A percentile compares a stretch with the other conserved stretches of the same genome.
Conservation (phyloP, 345 rosid species). For the Litchi chinensis region DNA sequence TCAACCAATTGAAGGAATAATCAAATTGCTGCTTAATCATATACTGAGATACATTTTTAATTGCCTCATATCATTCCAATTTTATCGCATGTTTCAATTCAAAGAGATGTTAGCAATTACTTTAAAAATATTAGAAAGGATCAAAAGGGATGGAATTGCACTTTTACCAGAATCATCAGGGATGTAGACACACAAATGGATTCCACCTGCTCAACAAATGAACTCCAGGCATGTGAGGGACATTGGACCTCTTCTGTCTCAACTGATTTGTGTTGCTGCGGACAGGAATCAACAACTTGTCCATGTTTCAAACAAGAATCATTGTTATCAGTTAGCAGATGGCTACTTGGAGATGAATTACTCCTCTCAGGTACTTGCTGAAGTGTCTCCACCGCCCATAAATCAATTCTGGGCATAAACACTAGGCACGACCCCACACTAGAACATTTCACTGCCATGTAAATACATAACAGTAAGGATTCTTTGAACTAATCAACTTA, state of each 20-base stretch:
- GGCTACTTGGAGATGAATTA: slow-evolving; percentile 26
- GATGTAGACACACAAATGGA: slow-evolving; percentile 71
- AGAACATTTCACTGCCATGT: slow-evolving; percentile 82
- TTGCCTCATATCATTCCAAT: neutral
- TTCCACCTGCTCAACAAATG: slow-evolving; percentile 88
- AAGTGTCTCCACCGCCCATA: slow-evolving; percentile 79
- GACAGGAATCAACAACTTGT: slow-evolving; percentile 23
- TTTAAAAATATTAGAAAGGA: slow-evolving; percentile 1
- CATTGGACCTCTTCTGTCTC: slow-evolving; percentile 32
- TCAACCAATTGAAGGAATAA: neutral
- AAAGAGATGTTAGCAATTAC: too few species aligned
- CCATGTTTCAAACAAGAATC: slow-evolving; percentile 30
- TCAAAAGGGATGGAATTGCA: neutral
- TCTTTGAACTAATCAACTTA: neutral
- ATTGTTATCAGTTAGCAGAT: slow-evolving; percentile 29
- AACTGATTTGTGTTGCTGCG: slow-evolving; percentile 27
- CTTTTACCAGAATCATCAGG: slow-evolving; percentile 81
- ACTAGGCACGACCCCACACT: slow-evolving; percentile 60
- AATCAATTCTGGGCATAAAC: slow-evolving; percentile 93
- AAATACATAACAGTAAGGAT: slow-evolving; percentile 29
- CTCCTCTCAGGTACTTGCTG: slow-evolving; percentile 30
- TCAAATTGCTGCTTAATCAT: neutral
- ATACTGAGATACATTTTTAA: neutral
- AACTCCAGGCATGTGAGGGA: slow-evolving; percentile 76
- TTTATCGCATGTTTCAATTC: too few species aligned